Evolutionary conservation across 2,329 filamentous ascomycete species (phyloP), one percentile per base, ranked within the genome.

Genomic region (Ascochyta viciae-villosae): DNA sequence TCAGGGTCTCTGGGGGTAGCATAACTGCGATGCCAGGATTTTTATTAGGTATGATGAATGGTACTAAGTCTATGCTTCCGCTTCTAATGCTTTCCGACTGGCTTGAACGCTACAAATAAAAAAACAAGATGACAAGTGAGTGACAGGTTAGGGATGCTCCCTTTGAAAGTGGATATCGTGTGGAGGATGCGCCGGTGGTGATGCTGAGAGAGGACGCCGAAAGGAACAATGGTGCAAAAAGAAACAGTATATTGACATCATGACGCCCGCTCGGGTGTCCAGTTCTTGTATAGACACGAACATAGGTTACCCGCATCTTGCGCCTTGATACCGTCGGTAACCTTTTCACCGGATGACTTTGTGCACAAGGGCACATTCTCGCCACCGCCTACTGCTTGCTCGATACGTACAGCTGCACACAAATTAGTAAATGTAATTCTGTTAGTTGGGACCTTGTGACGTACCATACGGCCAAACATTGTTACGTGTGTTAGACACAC

Each of bases 321-420:
- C 5, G 76, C 59, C 13, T 66, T 58, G 8, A 81, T 57, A 3
- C 65, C 73, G 7, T 66, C 64, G n/a, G 65, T 67, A 23, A 81
- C 67, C 43, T 68, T 58, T 8, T 74, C 66, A 10, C 77, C 78
- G 2, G 63, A 64, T 26, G 68, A 74, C 54, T 76, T 75, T 61
- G 78, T 79, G 70, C 88, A 90, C 19, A 80, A 78, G 1, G 87
- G 87, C 3, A 82, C 77, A 6, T 79, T 78, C 2, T 74, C 34
- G 3, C 81, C 83, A 9, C 81, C 79, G 1, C 65, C 71, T 59
- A 83, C 81, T 26, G 77, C 70, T 72, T 88, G 82, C 50, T 78
- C 76, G 35, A 89, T 75, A 45, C 85, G 81, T 1, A 87, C 81
- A 16, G 84, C 82, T 57, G 22, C 72, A 53, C 47, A 26, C 15